Conservation (phyloP, 2,329 filamentous ascomycete species). For the Acephala macrosclerotiorum region DNA sequence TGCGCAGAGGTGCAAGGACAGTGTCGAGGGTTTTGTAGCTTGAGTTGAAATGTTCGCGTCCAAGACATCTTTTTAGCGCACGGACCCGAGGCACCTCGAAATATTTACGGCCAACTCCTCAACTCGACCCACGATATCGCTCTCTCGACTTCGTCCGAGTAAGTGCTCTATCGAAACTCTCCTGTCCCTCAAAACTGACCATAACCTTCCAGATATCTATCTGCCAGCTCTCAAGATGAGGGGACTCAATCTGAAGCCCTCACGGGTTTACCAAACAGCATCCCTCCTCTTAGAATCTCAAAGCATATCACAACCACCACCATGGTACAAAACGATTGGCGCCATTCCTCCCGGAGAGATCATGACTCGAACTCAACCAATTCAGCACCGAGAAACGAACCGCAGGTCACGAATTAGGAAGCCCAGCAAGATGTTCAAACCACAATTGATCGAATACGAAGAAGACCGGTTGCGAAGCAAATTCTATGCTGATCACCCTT, state of each 20-base stretch:
- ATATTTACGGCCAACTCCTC: not conserved
- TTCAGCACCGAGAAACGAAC: conserved; percentile 50
- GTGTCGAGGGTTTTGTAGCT: not conserved
- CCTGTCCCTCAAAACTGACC: not conserved
- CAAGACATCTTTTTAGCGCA: conserved; percentile 19
- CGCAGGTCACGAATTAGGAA: conserved; percentile 56
- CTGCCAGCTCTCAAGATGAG: conserved; percentile 35
- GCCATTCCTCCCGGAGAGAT: conserved; percentile 62
- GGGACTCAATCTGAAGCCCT: conserved; percentile 47
- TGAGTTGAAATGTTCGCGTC: conserved; percentile 1
- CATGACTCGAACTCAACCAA: conserved; percentile 59
- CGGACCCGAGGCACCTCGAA: conserved; percentile 21
- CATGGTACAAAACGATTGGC: conserved; percentile 45
- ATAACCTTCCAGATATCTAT: not conserved
- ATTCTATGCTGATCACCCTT: conserved; percentile 95
- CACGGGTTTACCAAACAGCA: conserved; percentile 56
- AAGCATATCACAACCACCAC: conserved; percentile 46
- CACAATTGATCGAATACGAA: conserved; percentile 77
- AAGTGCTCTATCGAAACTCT: not conserved
- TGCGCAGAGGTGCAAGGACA: not conserved
- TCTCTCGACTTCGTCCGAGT: not conserved
- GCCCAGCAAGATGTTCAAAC: conserved; percentile 80
- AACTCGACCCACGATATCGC: not conserved
- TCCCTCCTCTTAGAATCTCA: conserved; percentile 52
- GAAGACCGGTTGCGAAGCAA: conserved; percentile 82